A percentile compares a stretch with the other conserved stretches of the same genome.
Conservation (phyloP, 129 eudicot genomes). For the Arctium lappa region DNA sequence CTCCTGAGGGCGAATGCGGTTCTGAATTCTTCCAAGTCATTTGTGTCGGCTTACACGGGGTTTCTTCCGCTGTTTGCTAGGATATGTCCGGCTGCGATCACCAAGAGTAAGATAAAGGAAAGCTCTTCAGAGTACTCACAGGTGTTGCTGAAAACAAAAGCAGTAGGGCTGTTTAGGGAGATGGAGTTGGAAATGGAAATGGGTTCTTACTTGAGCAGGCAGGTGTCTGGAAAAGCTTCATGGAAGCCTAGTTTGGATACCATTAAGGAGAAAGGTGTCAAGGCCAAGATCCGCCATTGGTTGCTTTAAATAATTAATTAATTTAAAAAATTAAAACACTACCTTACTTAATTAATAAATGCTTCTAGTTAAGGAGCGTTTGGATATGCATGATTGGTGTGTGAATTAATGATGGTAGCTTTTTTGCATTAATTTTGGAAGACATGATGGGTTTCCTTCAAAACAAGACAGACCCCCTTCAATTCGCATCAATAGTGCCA, state of each 20-base stretch:
- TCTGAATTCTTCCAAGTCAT: conserved; percentile 31
- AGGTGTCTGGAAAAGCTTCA: conserved; percentile 58
- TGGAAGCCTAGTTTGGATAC: conserved; percentile 97
- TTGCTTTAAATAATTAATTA: conserved; percentile 16
- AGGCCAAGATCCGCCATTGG: conserved; percentile 58
- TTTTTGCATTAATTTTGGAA: neutral
- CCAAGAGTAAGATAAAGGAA: conserved; percentile 16
- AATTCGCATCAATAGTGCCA: too few relatives aligned
- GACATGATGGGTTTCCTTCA: too few relatives aligned
- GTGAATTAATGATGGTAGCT: neutral
- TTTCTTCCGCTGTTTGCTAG: conserved; percentile 59
- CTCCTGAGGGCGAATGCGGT: conserved; percentile 34
- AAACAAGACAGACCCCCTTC: too few relatives aligned
- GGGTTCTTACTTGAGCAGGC: conserved; percentile 58
- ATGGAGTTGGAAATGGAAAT: conserved; percentile 28
- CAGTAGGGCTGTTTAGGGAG: conserved; percentile 11
- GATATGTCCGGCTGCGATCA: conserved; percentile 43
- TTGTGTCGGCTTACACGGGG: conserved; percentile 37
- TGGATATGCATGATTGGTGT: neutral
- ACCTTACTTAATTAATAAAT: neutral
- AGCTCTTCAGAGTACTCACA: neutral
- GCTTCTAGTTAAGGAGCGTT: neutral
- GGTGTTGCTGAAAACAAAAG: conserved; percentile 5
- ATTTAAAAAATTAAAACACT: too few relatives aligned
- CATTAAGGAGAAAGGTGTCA: conserved; percentile 59